Percentiles rank a stretch among this genome's conserved stretches.
Conservation (phyloP, 345 rosid genomes). For the Heritiera fomes region DNA sequence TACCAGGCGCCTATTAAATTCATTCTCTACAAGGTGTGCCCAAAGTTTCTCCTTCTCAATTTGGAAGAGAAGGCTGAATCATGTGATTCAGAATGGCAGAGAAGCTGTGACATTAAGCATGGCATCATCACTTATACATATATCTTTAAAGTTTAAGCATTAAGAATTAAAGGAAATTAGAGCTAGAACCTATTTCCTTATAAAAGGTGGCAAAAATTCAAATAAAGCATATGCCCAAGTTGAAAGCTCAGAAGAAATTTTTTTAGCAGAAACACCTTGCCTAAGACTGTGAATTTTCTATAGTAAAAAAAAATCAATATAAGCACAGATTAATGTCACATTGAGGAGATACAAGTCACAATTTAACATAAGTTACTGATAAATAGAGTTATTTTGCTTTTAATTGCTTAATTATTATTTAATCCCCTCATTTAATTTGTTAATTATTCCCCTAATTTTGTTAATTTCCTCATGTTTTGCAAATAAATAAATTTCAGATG, state of each 20-base stretch:
- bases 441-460: too few species aligned
- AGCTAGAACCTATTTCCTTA: constrained; percentile 73
- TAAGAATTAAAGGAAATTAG: constrained; percentile 9
- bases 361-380: too few species aligned
- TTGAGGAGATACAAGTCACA: constrained; percentile 9
- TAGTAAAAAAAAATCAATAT: constrained; percentile 12
- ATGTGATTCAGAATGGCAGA: constrained; percentile 91
- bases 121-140: constrained; percentile 1
- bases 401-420: too few species aligned
- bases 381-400: too few species aligned
- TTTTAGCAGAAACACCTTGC: constrained; percentile 58
- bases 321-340: background rate
- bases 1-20: constrained; percentile 89
- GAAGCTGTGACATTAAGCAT: constrained; percentile 62
- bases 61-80: constrained; percentile 63
- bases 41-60: constrained; percentile 97
- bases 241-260: constrained; percentile 77
- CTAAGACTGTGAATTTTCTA: constrained; percentile 26
- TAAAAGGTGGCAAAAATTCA: constrained; percentile 63
- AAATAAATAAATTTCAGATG: too few species aligned
- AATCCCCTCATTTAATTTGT: too few species aligned
- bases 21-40: constrained; percentile 94
- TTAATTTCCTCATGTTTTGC: too few species aligned
- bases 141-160: background rate
- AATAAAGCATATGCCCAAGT: constrained; percentile 95